Evolutionary conservation across 2,329 filamentous ascomycete species (phyloP), one percentile per base, ranked within the genome.

Genomic region (Colletotrichum sp.): DNA sequence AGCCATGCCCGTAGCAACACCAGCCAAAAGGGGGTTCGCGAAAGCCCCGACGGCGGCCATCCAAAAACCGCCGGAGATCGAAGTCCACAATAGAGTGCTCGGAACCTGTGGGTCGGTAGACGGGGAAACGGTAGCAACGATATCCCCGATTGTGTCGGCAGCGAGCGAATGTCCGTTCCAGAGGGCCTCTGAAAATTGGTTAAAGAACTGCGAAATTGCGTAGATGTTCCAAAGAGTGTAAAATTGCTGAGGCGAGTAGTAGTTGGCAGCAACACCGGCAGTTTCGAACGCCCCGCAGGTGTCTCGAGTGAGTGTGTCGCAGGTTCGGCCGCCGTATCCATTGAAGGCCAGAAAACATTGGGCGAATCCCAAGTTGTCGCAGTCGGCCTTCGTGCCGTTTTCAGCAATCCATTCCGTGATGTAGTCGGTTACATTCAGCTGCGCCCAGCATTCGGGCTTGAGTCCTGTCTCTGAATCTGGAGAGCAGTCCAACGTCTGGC

Each of bases 201-300:
- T 81, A 78, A 81, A 81, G 72, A 80, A 81, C 36, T 81, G 80
- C 69, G 79, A 80, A 5, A 81, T 70, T 16, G 79, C 77, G 68
- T 81, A 80, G 19, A 81, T 81, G 76, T 81, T 81, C 80, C 80
- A 81, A 13, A 81, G 78, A 15, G 78, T 71, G 65, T 81, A 81
- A 63, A 81, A 81, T 28, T 81, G 79, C 57, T 81, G 80, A 6
- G 78, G 28, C 9, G 78, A 80, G 7, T 75, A 72, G 73, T 81
- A 81, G 6, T 74, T 55, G 22, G 36, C 77, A 16, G 73, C 75
- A 7, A 77, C 75, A 15, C 78, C 78, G 8, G 74, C 74, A 8
- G 70, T 72, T 36, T 72, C 70, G n/a, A 72, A 73, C 1, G 79
- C 76, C 3, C 78, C 76, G 52, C 80, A 81, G 2, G 80, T 81